Evolutionary conservation across 768 basidiomycete genomes (phyloP).

Genomic region (Kwoniella botswanensis): DNA sequence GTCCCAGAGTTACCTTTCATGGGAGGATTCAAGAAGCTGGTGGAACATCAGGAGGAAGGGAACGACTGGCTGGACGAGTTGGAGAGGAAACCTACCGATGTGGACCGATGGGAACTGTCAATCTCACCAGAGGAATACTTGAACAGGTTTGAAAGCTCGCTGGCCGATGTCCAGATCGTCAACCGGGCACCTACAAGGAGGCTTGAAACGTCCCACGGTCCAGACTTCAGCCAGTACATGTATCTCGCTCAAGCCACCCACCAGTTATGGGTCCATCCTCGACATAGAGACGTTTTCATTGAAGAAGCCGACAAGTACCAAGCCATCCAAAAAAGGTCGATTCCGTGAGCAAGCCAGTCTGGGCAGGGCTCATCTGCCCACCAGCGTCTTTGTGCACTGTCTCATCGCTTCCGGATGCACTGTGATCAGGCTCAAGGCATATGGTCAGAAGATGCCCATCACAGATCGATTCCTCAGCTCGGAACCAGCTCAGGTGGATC

Average conservation of each 20-base stretch:
- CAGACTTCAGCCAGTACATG: conserved; percentile 16
- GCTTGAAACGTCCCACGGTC: conserved; percentile 2
- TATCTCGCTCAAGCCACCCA: conserved; percentile 22
- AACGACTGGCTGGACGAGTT: neutral
- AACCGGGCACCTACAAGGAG: neutral
- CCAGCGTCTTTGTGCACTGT: conserved; percentile 29
- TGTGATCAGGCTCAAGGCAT: conserved; percentile 29
- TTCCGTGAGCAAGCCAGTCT: conserved; percentile 18
- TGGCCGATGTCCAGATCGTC: conserved; percentile 21
- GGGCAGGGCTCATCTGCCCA: conserved; percentile 21
- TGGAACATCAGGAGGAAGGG: neutral
- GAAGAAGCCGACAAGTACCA: conserved; percentile 15
- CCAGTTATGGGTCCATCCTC: conserved; percentile 29
- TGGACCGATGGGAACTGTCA: conserved; percentile 28
- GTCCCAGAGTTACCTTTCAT: neutral
- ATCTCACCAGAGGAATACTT: conserved; percentile 21
- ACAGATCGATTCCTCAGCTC: conserved; percentile 1
- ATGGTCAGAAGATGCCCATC: conserved; percentile 35
- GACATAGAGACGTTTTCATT: conserved; percentile 19
- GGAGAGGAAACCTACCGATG: conserved; percentile 15
- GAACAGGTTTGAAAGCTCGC: conserved; percentile 14
- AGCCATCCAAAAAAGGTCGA: conserved; percentile 14
- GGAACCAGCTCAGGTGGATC: conserved; percentile 29
- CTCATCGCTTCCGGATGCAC: conserved; percentile 19
- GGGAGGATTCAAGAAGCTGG: neutral